A percentile compares a stretch with the other conserved stretches of the same genome.
These are phyloP conservation scores for Monosporascus cannonballus DNA, from an alignment of 2,329 filamentous ascomycete genomes.

Conservation along the genomic window DNA sequence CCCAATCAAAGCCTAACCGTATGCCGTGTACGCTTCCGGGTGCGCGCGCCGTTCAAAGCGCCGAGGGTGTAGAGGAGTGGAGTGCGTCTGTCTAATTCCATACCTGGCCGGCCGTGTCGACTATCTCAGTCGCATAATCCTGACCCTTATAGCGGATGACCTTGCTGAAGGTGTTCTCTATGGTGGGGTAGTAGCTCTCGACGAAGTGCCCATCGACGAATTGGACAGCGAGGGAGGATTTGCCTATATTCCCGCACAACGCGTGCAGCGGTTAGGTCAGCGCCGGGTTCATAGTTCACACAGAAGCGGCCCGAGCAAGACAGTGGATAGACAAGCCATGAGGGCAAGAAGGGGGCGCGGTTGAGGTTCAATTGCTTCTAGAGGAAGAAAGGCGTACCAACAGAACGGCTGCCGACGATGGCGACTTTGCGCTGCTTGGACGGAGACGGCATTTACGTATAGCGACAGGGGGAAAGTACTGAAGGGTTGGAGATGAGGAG, in stretches of 20 bases:
- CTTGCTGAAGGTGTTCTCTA: conserved; percentile 98
- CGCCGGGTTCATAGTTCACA: background rate
- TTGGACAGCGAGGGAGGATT: conserved; percentile 93
- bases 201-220: conserved; percentile 98
- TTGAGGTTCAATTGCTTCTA: too few relatives aligned
- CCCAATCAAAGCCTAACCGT: background rate
- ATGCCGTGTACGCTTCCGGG: too few relatives aligned
- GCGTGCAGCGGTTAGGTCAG: background rate
- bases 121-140: conserved; percentile 93
- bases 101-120: conserved; percentile 94
- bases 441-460: conserved; percentile 49
- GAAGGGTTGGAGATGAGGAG: background rate
- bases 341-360: background rate
- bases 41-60: background rate
- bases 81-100: conserved; percentile 15
- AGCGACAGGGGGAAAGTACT: background rate
- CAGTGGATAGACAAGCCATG: background rate
- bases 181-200: conserved; percentile 97
- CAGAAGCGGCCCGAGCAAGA: conserved; percentile 5
- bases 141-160: conserved; percentile 89
- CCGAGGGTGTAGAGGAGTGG: background rate
- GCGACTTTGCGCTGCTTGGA: conserved; percentile 78
- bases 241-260: conserved; percentile 55
- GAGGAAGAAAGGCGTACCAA: conserved; percentile 51
- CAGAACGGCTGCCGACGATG: conserved; percentile 74